Conservation (phyloP, 441 rosid genomes). For the Gossypium davidsonii region DNA sequence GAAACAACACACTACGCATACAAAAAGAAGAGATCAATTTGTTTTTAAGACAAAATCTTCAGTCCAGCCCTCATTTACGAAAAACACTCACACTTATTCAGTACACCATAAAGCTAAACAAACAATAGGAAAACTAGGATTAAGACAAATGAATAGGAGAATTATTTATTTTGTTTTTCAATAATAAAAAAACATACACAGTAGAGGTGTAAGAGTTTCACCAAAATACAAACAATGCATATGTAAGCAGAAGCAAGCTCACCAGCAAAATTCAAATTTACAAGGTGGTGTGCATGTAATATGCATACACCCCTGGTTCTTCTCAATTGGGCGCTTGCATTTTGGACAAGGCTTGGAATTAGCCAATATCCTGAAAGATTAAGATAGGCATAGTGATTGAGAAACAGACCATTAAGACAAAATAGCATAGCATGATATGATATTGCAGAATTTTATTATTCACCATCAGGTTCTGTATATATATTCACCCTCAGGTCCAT, state of each 20-base stretch:
- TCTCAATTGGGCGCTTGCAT: constrained; percentile 81
- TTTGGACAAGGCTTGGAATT: constrained; percentile 80
- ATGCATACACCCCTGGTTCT: constrained; percentile 85
- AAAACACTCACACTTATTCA: background rate
- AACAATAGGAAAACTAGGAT: background rate
- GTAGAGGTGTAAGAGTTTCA: background rate
- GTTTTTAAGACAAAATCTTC: background rate
- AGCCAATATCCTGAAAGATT: constrained; percentile 54
- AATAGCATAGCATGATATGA: background rate
- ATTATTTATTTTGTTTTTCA: background rate
- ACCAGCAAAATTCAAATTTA: constrained; percentile 81
- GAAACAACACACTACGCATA: background rate
- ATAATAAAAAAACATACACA: background rate
- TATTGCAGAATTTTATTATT: background rate
- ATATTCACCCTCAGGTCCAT: background rate
- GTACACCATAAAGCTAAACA: background rate
- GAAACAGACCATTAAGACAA: background rate
- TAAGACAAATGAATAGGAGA: background rate
- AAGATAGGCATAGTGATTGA: constrained; percentile 6
- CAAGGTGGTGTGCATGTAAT: constrained; percentile 81
- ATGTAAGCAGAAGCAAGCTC: constrained; percentile 20
- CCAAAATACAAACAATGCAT: background rate
- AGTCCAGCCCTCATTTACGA: background rate
- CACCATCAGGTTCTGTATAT: no score
- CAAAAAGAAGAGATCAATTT: background rate